Base-by-base conservation (phyloP, 106 monocot species). In the Acorus calamus region DNA sequence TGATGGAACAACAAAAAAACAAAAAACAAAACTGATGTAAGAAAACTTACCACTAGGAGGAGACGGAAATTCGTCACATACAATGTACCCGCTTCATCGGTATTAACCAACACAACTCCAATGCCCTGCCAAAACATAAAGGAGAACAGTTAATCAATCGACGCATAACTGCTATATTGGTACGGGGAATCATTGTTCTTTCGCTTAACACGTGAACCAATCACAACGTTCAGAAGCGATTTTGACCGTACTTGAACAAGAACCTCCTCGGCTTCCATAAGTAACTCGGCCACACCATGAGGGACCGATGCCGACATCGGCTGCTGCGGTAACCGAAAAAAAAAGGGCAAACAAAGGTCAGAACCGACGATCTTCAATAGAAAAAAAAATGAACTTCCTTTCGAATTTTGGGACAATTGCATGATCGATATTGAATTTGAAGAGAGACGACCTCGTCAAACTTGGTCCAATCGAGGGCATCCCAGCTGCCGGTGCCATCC, bases 71-170 rank as follows among this genome's bases (percentile, higher is more conserved):
- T 98, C 56, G 96, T 98, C 9, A 91, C 85, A 44, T 79, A 78
- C 7, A 98, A 56, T 50, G 82, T 90, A 46, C 96, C 96, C 7
- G 96, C 88, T 55, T 85, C 83, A 55, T 79, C 78, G 52, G 70
- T 86, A 66, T 94, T 98, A 13, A 98, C 62, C 45, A 98, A 78
- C 68, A 92, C 85, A 76, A 98, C 96, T 63, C 96, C 96, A 69
- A 83, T 80, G 4, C 75, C 80, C 96, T 98, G 50, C 7, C 2
- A 76, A 60, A 60, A 12, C 9, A 41, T 47, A 14, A 9, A 9
- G 3, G 50, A 41, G 4, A 4, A 72, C 10, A 64, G 13, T 41
- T 8, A 54, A 28, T 28, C 28, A 28, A 28, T 28, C 28, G 28
- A 28, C 28, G 28, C 28, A 0, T 28, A 28, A 28, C 28, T 28